These are phyloP conservation scores for Diplodia seriata DNA, from an alignment of 2,329 filamentous ascomycete genomes.

Conservation along the genomic window DNA sequence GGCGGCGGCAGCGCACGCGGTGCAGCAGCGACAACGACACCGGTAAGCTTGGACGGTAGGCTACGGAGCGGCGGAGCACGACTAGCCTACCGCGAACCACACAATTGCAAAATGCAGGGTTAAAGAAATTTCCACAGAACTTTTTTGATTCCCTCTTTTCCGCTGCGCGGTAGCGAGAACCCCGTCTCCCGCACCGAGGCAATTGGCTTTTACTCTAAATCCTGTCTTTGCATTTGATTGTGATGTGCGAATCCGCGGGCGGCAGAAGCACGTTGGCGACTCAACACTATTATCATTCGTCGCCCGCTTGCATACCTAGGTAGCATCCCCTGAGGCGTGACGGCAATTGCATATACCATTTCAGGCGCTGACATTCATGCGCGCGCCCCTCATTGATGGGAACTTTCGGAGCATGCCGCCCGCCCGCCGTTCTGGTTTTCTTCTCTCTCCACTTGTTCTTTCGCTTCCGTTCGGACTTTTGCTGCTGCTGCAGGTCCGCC, in stretches of 20 bases:
- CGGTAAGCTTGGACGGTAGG: neutral
- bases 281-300: neutral
- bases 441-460: neutral
- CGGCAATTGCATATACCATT: neutral
- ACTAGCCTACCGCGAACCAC: constrained; percentile 1
- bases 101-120: neutral
- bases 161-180: neutral
- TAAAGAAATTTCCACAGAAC: neutral
- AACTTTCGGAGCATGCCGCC: neutral
- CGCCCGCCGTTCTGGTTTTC: neutral
- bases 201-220: neutral
- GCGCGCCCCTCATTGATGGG: neutral
- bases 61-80: neutral
- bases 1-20: neutral
- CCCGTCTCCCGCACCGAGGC: neutral
- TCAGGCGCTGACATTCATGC: neutral
- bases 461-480: neutral
- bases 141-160: neutral
- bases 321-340: neutral
- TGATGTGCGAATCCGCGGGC: neutral
- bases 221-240: neutral
- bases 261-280: neutral
- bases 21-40: neutral
- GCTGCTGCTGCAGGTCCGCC: neutral
- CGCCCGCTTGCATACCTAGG: too few species aligned